phyloP scores from a whole-genome alignment of 371 early-diverging fungal species.

The Chytridiales sp. region DNA sequence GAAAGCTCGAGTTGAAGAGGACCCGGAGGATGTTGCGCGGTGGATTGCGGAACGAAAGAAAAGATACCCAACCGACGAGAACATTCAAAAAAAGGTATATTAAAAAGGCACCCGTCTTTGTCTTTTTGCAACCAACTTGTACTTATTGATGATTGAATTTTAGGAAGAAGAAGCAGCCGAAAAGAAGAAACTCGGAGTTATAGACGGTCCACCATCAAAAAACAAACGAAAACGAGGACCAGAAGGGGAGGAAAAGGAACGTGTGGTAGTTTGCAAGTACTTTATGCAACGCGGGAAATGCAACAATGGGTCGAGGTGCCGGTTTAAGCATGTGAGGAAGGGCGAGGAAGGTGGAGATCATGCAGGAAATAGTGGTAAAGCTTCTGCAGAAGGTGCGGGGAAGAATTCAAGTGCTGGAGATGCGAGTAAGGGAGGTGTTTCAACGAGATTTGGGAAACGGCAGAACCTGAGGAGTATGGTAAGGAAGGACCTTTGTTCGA shows the following conservation, averaged over 20 bases:
- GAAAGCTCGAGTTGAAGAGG: slow-evolving; percentile 33
- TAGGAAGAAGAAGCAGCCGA: background rate
- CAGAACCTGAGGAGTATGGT: slow-evolving; percentile 37
- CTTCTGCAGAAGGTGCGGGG: background rate
- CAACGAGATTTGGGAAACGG: slow-evolving; percentile 20
- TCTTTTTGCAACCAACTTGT: too few relatives aligned
- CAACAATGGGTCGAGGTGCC: slow-evolving; percentile 25
- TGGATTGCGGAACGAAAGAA: slow-evolving; percentile 71
- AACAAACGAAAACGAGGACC: background rate
- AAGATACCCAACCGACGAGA: slow-evolving; percentile 64
- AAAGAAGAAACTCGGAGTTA: slow-evolving; percentile 1
- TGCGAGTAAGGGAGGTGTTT: background rate
- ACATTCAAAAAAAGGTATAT: slow-evolving; percentile 57
- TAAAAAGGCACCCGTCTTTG: too few relatives aligned
- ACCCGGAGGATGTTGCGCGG: slow-evolving; percentile 61
- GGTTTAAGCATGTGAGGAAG: slow-evolving; percentile 26
- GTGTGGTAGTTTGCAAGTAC: slow-evolving; percentile 24
- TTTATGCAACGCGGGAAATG: slow-evolving; percentile 27
- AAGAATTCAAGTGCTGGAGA: background rate
- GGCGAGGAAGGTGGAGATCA: too few relatives aligned
- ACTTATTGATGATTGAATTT: background rate
- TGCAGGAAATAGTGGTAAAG: too few relatives aligned
- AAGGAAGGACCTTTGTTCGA: slow-evolving; percentile 11
- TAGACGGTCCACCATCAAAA: slow-evolving; percentile 3
- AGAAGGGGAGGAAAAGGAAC: slow-evolving; percentile 7